phyloP scores from a whole-genome alignment of 768 basidiomycete species.

The Boletus patriciae region DNA sequence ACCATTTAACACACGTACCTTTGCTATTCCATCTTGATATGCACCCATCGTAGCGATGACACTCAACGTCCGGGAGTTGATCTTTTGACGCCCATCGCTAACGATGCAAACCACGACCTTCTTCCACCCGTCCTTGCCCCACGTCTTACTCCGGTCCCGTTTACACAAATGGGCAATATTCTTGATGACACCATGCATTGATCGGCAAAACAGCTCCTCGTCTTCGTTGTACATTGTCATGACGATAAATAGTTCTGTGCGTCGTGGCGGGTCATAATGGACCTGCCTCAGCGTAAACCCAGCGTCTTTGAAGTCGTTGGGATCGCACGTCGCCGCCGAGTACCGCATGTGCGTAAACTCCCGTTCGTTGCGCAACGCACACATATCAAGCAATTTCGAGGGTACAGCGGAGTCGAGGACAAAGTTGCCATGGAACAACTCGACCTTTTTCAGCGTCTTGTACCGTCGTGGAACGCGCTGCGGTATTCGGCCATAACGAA shows the following conservation, averaged over 20 bases:
- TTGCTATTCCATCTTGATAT: conserved; percentile 93
- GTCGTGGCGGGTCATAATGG: conserved; percentile 87
- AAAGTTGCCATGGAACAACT: conserved; percentile 92
- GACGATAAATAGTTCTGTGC: conserved; percentile 94
- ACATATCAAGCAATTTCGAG: conserved; percentile 85
- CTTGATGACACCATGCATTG: conserved; percentile 96
- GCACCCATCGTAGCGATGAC: conserved; percentile 92
- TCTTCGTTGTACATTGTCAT: conserved; percentile 99
- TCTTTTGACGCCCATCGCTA: conserved; percentile 81
- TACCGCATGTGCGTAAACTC: conserved; percentile 98
- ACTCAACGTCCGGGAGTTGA: conserved; percentile 78
- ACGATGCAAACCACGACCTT: conserved; percentile 95
- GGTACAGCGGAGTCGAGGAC: conserved; percentile 90
- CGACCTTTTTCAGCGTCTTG: conserved; percentile 93
- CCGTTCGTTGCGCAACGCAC: conserved; percentile 70
- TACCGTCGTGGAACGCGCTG: conserved; percentile 85
- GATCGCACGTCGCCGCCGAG: conserved; percentile 93
- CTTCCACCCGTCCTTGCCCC: conserved; percentile 98
- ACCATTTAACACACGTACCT: conserved; percentile 43
- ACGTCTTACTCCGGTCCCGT: conserved; percentile 84
- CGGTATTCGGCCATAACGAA: conserved; percentile 88
- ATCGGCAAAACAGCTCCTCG: conserved; percentile 85
- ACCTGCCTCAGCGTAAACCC: conserved; percentile 88
- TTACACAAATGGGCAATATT: conserved; percentile 89
- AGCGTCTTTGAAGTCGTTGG: conserved; percentile 81